phyloP scores from a whole-genome alignment of 805 yeast species.

The Maudiozyma bulderi region DNA sequence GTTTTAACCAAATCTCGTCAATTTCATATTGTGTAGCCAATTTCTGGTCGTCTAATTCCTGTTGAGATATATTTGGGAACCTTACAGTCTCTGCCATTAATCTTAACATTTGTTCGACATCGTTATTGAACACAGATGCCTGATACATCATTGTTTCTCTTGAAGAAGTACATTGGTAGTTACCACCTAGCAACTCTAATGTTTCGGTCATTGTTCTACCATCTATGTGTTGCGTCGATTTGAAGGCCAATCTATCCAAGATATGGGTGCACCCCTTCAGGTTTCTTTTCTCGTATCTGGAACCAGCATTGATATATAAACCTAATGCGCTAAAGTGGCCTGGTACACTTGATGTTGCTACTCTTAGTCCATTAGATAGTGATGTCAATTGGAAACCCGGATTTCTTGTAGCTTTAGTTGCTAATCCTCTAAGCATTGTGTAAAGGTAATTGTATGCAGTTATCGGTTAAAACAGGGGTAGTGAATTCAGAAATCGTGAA shows the following conservation, averaged over 20 bases:
- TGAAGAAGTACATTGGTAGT: slow-evolving; percentile 85
- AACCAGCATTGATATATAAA: slow-evolving; percentile 81
- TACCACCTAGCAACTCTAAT: slow-evolving; percentile 80
- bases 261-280: slow-evolving; percentile 74
- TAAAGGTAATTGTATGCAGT: too few relatives aligned
- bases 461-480: too few relatives aligned
- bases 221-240: slow-evolving; percentile 47
- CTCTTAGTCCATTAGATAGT: slow-evolving; percentile 66
- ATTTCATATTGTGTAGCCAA: slow-evolving; percentile 72
- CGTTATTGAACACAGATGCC: slow-evolving; percentile 85
- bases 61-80: slow-evolving; percentile 54
- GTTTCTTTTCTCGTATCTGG: slow-evolving; percentile 59
- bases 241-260: slow-evolving; percentile 77
- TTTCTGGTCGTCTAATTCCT: slow-evolving; percentile 66
- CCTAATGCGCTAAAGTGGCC: slow-evolving; percentile 91
- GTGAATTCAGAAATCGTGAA: too few relatives aligned
- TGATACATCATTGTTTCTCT: slow-evolving; percentile 90
- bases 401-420: neutral
- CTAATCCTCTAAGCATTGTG: neutral
- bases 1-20: slow-evolving; percentile 70
- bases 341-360: slow-evolving; percentile 77
- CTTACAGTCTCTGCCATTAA: slow-evolving; percentile 71
- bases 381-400: slow-evolving; percentile 30
- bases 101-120: slow-evolving; percentile 68
- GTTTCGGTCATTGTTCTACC: slow-evolving; percentile 67